Conservation (phyloP, 2,329 filamentous ascomycete species). For the Aquanectria penicillioides region DNA sequence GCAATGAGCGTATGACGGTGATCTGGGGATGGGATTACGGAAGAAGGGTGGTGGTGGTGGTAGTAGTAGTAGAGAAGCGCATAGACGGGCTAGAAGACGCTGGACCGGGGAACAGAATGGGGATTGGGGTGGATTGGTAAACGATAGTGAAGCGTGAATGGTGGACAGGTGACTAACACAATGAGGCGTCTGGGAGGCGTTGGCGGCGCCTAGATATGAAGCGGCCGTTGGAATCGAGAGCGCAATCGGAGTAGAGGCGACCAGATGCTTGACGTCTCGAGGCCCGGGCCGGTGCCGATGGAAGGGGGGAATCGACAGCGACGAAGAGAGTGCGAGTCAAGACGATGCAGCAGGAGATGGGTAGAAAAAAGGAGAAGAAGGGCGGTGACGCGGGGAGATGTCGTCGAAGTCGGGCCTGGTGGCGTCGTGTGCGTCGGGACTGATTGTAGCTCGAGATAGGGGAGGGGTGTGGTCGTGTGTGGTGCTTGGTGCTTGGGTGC, state of each 20-base stretch:
- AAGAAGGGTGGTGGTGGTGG: too few relatives aligned
- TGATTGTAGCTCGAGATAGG: constrained; percentile 32
- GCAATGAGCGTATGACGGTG: constrained; percentile 18
- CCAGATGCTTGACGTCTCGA: constrained; percentile 21
- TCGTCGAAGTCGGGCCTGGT: constrained; percentile 29
- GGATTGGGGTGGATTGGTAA: constrained; percentile 25
- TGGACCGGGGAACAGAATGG: constrained; percentile 27
- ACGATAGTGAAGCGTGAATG: constrained; percentile 20
- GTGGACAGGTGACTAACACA: constrained; percentile 44
- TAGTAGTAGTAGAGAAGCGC: constrained; percentile 22
- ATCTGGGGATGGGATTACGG: constrained; percentile 17
- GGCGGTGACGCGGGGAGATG: constrained; percentile 34
- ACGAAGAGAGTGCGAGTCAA: constrained; percentile 23
- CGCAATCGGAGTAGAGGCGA: constrained; percentile 36
- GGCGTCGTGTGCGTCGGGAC: constrained; percentile 28
- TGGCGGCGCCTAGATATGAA: constrained; percentile 34
- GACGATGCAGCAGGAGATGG: constrained; percentile 13
- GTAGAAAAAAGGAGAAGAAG: constrained; percentile 16
- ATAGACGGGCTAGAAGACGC: constrained; percentile 23
- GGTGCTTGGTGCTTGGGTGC: constrained; percentile 22
- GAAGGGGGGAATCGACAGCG: constrained; percentile 10
- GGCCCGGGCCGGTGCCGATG: constrained; percentile 35
- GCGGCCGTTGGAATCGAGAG: constrained; percentile 34
- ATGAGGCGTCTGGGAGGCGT: constrained; percentile 30
- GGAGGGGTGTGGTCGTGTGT: constrained; percentile 19